A percentile compares a stretch with the other conserved stretches of the same genome.
These are phyloP conservation scores for Metrosideros polymorpha DNA, from an alignment of 441 rosid species.

Conservation along the genomic window DNA sequence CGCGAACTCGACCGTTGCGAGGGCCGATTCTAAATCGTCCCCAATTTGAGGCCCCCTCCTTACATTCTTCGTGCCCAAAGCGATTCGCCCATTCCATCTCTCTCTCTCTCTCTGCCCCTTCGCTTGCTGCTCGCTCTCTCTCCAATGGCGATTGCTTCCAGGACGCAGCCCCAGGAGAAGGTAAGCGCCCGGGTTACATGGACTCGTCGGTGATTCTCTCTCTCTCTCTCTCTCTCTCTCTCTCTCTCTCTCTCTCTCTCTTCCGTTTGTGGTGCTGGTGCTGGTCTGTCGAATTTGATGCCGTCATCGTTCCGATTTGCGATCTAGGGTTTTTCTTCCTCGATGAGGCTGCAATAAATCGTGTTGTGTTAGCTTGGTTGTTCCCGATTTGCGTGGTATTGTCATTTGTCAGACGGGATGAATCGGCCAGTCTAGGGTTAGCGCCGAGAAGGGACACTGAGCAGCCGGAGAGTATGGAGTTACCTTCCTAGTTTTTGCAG, in stretches of 20 bases:
- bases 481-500: background rate
- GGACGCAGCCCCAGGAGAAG: conserved; percentile 37
- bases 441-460: background rate
- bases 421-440: background rate
- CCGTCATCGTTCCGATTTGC: background rate
- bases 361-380: background rate
- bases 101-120: background rate
- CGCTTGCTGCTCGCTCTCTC: background rate
- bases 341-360: background rate
- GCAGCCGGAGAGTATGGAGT: background rate
- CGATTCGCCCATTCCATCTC: background rate
- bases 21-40: background rate
- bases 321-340: background rate
- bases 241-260: no score
- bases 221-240: no score
- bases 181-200: conserved; percentile 1
- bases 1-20: conserved; percentile 42
- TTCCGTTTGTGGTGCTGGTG: background rate
- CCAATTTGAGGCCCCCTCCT: background rate
- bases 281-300: background rate
- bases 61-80: background rate
- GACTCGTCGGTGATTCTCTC: background rate
- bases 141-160: conserved; percentile 46
- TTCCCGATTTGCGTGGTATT: background rate
- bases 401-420: background rate